Evolutionary conservation across 768 basidiomycete species (phyloP), one percentile per base, ranked within the genome.

Genomic region (Hericium alpestre): DNA sequence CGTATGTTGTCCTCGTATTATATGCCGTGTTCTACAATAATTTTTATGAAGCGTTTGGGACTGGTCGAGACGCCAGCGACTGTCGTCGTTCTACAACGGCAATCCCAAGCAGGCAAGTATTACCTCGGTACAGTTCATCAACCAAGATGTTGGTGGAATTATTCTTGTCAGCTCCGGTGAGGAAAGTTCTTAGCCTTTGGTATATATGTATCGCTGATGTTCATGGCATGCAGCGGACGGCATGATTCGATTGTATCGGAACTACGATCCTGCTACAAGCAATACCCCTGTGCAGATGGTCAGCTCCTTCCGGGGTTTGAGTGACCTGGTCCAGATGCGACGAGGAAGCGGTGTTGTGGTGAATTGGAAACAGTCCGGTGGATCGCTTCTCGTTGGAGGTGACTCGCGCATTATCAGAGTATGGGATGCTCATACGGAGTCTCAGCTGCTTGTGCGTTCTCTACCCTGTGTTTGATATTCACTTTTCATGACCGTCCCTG

Each of bases 341-440:
- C 84, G 87, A 60, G 90, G 92, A 38, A 80, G 79, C 46, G 96
- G 96, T 0, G 73, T 97, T 52, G 78, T 98, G 27, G 81, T 88
- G 58, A 92, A 95, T 58, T 99, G 96, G 96, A 91, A 89, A 65
- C 95, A 97, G 71, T 77, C 80, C 2, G 79, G 84, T 23, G 96
- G 94, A 0, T 83, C 82, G 25, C 72, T 98, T 38, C 74, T 97
- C n/a, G 83, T 92, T 25, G 90, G 90, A 10, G 96, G 95, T 1
- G 95, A 98, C 71, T 87, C 91, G 39, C 82, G 84, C 57, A 83
- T 86, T 40, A 87, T 99, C 59, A 80, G 92, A 58, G 78, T 93
- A 4, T 99, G 96, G 96, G 94, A 99, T 67, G 95, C 93, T 9
- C 86, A 90, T 61, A 87, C 88, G 2, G 96, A 98, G 68, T 82